Conservation (phyloP, 2,329 filamentous ascomycete genomes). For the Aspergillus ruber region DNA sequence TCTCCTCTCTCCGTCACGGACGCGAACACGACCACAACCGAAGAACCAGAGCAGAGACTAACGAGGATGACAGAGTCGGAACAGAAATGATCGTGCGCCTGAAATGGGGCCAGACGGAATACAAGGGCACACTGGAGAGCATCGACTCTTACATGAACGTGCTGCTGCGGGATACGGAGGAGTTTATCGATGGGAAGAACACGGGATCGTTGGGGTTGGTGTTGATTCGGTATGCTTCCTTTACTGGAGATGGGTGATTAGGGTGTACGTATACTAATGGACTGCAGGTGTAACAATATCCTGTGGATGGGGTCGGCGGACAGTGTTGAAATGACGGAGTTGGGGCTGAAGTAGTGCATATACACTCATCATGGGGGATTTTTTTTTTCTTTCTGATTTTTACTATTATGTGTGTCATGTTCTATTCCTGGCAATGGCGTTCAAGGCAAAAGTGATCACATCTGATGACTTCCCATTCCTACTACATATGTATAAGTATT, state of each 20-base stretch:
- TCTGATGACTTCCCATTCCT: no score
- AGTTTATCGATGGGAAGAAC: conserved; percentile 83
- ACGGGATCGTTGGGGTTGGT: conserved; percentile 84
- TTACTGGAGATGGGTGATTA: not conserved
- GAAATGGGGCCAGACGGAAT: conserved; percentile 98
- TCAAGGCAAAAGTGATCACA: no score
- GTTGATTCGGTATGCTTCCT: conserved; percentile 65
- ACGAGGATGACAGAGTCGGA: conserved; percentile 59
- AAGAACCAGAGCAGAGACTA: not conserved
- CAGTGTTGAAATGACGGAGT: conserved; percentile 43
- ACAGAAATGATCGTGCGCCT: conserved; percentile 85
- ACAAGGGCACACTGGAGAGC: conserved; percentile 86
- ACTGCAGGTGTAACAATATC: conserved; percentile 83
- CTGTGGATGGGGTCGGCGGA: conserved; percentile 70
- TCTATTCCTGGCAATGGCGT: conserved; percentile 3
- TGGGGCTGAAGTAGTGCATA: conserved; percentile 28
- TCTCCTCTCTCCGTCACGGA: not conserved
- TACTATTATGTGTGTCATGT: not conserved
- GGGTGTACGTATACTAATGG: not conserved
- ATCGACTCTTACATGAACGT: conserved; percentile 99
- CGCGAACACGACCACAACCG: not conserved
- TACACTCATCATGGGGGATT: conserved; percentile 1
- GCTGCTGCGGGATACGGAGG: conserved; percentile 82
- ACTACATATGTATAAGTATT: not conserved
- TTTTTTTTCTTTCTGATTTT: conserved; percentile 5